Conservation (phyloP, 139 green algal species). For the Tetraselmis striata region DNA sequence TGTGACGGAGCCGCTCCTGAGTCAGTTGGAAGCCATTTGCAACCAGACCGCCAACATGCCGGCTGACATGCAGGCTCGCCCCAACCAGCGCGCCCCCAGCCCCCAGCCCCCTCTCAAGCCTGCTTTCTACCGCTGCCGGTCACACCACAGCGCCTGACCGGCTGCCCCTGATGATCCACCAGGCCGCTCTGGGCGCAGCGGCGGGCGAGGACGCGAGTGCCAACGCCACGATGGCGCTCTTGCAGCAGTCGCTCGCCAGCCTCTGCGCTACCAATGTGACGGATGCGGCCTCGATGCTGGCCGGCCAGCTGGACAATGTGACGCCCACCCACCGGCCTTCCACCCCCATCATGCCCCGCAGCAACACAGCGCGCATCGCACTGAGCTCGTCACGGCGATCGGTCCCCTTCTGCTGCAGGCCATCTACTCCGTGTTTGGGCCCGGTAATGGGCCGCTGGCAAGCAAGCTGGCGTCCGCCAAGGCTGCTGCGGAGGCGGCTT, state of each 20-base stretch:
- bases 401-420: too few relatives aligned
- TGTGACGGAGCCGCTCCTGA: neutral
- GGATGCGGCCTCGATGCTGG: neutral
- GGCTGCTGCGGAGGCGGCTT: neutral
- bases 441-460: neutral
- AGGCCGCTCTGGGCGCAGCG: neutral
- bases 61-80: neutral
- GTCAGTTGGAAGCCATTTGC: neutral
- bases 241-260: neutral
- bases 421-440: neutral
- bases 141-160: too few relatives aligned
- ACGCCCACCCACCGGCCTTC: neutral
- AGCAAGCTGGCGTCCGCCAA: neutral
- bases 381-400: too few relatives aligned
- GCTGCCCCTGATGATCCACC: too few relatives aligned
- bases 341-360: neutral
- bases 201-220: neutral
- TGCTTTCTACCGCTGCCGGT: too few relatives aligned
- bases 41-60: neutral
- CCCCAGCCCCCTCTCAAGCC: too few relatives aligned
- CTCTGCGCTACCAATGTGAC: neutral
- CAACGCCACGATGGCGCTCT: neutral
- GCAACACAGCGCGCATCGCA: too few relatives aligned
- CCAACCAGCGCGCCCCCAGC: too few relatives aligned
- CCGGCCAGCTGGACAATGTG: neutral